phyloP scores from a whole-genome alignment of 1,284 basidiomycete species.

The Tilletia horrida region DNA sequence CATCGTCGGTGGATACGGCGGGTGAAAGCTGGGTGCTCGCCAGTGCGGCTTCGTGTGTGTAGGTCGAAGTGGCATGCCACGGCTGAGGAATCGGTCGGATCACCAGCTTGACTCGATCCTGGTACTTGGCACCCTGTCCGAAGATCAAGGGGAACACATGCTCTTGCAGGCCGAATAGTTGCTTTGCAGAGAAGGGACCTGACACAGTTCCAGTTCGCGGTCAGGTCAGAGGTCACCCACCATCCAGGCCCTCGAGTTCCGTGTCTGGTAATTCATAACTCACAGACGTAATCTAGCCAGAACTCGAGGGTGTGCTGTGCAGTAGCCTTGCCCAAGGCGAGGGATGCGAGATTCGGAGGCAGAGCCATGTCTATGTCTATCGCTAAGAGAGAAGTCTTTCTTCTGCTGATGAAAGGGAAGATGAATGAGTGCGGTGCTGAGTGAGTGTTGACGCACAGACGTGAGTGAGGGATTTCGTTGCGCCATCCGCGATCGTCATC shows the following conservation, averaged over 20 bases:
- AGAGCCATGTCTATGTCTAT: slow-evolving; percentile 67
- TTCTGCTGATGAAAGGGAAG: too few relatives aligned
- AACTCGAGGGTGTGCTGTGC: slow-evolving; percentile 81
- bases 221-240: slow-evolving; percentile 59
- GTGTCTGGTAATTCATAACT: not conserved
- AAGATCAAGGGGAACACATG: slow-evolving; percentile 55
- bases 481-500: too few relatives aligned
- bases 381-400: too few relatives aligned
- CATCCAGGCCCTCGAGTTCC: too few relatives aligned
- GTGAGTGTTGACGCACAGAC: too few relatives aligned
- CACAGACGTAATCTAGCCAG: slow-evolving; percentile 58
- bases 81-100: slow-evolving; percentile 73
- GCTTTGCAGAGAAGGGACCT: slow-evolving; percentile 69
- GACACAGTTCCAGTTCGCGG: slow-evolving; percentile 57
- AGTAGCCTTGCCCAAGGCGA: slow-evolving; percentile 67
- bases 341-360: slow-evolving; percentile 70
- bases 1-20: slow-evolving; percentile 20
- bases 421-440: too few relatives aligned
- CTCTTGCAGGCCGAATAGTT: slow-evolving; percentile 54
- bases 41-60: slow-evolving; percentile 75
- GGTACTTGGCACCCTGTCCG: slow-evolving; percentile 58
- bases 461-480: too few relatives aligned
- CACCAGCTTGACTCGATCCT: slow-evolving; percentile 74
- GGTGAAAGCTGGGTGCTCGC: slow-evolving; percentile 65
- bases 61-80: slow-evolving; percentile 62